Conservation (phyloP, 192 early-diverging fungal species). For the Coemansia guatemalensis region DNA sequence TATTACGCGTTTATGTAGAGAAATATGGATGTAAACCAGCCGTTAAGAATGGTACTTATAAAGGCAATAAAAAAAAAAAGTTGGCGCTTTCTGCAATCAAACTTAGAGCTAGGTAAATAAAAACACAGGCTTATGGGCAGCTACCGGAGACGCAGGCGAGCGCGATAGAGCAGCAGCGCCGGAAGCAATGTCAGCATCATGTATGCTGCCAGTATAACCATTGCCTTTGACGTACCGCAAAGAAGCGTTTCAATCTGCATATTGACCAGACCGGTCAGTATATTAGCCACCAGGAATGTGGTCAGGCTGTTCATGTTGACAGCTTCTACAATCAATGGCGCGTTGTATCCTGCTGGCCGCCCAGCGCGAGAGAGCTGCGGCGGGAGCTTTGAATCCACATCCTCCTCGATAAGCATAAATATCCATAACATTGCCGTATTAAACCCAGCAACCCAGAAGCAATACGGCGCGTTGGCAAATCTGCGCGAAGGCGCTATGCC, state of each 20-base stretch:
- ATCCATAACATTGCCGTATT: conserved; percentile 64
- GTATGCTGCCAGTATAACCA: conserved; percentile 56
- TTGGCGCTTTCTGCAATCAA: background rate
- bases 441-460: conserved; percentile 74
- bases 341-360: conserved; percentile 41
- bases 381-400: conserved; percentile 54
- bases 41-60: background rate
- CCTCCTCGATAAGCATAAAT: conserved; percentile 62
- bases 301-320: conserved; percentile 82
- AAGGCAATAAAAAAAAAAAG: background rate
- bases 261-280: conserved; percentile 86
- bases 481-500: conserved; percentile 68
- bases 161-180: conserved; percentile 24
- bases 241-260: conserved; percentile 76
- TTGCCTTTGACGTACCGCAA: conserved; percentile 41
- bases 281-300: conserved; percentile 85
- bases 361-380: conserved; percentile 39
- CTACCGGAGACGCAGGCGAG: conserved; percentile 27
- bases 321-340: conserved; percentile 62
- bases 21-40: background rate
- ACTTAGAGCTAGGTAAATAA: conserved; percentile 5
- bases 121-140: background rate
- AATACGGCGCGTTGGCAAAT: conserved; percentile 75
- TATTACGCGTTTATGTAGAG: background rate
- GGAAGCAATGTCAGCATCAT: conserved; percentile 55